Evolutionary conservation across 176 grass and related monocot genomes (phyloP).

Genomic region (Musa itinerans): DNA sequence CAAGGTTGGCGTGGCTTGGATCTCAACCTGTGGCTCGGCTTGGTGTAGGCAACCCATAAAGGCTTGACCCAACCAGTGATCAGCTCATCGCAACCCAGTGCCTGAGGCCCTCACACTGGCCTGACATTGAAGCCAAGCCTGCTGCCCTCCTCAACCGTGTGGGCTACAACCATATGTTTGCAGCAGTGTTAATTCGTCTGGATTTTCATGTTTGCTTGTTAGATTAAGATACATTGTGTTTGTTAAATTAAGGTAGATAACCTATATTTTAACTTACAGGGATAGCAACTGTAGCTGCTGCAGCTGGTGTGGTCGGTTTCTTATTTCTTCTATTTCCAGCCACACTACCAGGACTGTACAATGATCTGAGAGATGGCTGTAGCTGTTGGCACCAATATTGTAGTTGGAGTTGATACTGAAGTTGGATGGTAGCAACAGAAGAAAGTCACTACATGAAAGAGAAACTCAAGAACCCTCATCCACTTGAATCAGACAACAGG

Average conservation of each 20-base stretch:
- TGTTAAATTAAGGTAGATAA: background rate
- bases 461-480: background rate
- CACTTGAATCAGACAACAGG: background rate
- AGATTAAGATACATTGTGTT: background rate
- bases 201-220: background rate
- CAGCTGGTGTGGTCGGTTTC: conserved; percentile 45
- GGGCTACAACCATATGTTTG: too few relatives aligned
- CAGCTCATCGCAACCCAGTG: too few relatives aligned
- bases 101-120: too few relatives aligned
- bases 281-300: conserved; percentile 46
- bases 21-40: too few relatives aligned
- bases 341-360: conserved; percentile 52
- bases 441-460: background rate
- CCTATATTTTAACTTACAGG: conserved; percentile 32
- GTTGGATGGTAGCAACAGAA: background rate
- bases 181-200: too few relatives aligned
- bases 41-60: too few relatives aligned
- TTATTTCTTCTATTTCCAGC: conserved; percentile 61
- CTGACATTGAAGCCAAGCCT: too few relatives aligned
- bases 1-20: too few relatives aligned
- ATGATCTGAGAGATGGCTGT: conserved; percentile 37
- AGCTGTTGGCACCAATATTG: conserved; percentile 81
- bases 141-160: too few relatives aligned
- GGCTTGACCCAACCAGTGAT: too few relatives aligned
- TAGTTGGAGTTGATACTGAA: conserved; percentile 38